phyloP scores from a whole-genome alignment of 768 basidiomycete genomes.

The Mycena venus region DNA sequence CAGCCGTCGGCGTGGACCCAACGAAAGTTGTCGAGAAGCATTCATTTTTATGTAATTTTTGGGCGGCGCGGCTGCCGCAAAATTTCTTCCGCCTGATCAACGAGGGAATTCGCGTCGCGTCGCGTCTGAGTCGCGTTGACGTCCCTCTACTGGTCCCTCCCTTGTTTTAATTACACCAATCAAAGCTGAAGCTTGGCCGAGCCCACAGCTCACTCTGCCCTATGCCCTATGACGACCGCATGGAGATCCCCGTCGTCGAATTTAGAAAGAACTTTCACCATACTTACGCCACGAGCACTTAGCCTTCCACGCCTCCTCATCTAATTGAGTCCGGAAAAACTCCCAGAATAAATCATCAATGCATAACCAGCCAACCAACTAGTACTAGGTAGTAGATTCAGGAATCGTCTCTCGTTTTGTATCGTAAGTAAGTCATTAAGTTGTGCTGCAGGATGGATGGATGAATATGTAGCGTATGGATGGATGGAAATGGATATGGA shows the following conservation, averaged over 20 bases:
- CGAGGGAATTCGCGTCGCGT: not conserved
- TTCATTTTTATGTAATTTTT: not conserved
- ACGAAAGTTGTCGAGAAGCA: too few relatives aligned
- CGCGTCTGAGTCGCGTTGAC: too few relatives aligned
- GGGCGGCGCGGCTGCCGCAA: too few relatives aligned
- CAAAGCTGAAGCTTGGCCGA: not conserved
- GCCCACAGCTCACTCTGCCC: not conserved
- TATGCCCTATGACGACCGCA: not conserved
- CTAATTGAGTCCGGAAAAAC: not conserved
- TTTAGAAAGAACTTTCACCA: too few relatives aligned
- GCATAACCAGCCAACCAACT: not conserved
- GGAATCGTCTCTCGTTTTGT: not conserved
- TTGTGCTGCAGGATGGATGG: not conserved
- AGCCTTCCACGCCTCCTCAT: too few relatives aligned
- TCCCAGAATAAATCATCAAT: not conserved
- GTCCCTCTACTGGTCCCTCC: too few relatives aligned
- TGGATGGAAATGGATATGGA: too few relatives aligned
- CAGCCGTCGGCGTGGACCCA: constrained; percentile 46
- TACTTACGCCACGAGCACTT: too few relatives aligned
- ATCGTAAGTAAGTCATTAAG: not conserved
- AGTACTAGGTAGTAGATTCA: too few relatives aligned
- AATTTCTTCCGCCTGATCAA: too few relatives aligned
- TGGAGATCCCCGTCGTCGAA: too few relatives aligned
- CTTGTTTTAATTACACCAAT: too few relatives aligned
- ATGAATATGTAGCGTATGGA: not conserved